Base-by-base conservation (phyloP, 306 rosid species). In the Lupinus albus region DNA sequence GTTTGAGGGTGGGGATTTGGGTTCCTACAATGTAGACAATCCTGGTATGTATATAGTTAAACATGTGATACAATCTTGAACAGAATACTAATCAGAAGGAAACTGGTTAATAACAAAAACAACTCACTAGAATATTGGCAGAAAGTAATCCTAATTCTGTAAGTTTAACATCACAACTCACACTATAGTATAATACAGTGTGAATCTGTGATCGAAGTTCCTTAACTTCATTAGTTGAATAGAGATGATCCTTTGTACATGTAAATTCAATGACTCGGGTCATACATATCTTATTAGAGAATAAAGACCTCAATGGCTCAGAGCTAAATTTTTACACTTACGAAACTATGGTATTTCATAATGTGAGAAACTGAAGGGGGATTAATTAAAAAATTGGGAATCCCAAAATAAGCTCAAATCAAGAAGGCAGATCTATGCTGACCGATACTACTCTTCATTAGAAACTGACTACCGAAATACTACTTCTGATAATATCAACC, bases 21-120 rank as follows among this genome's bases (percentile, higher is more conserved):
- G 6, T 28, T 25, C 53, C 9, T 64, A 64, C 33, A 64, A 68
- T 15, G 44, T 14, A 63, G 32, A 39, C 32, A 63, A 32, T 33
- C 46, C 57, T 17, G 21, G 41, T 35, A n/a, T 53, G 18, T n/a
- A 36, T 18, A 32, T 48, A 18, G 60, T 15, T 50, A 36, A 33
- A 18, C 55, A 67, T 59, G 70, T 63, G 47, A 28, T 48, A 71
- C 30, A 77, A 57, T 49, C 50, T 56, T 61, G 67, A 57, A 35
- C 35, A 45, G 11, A 65, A 59, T 47, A 46, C 45, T 36, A 61
- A 1, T 35, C 18, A 49, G 45, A 73, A 14, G 67, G 52, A 74
- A 64, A 48, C 36, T 48, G 36, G 2, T 18, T 33, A 20, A 8
- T 20, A 47, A 50, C 54, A 75, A 39, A 66, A 56, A 35, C 33